Percentiles rank a stretch among this genome's conserved stretches.
phyloP scores from a whole-genome alignment of 1,139 yeast species.

The Geotrichum macrosporum region DNA sequence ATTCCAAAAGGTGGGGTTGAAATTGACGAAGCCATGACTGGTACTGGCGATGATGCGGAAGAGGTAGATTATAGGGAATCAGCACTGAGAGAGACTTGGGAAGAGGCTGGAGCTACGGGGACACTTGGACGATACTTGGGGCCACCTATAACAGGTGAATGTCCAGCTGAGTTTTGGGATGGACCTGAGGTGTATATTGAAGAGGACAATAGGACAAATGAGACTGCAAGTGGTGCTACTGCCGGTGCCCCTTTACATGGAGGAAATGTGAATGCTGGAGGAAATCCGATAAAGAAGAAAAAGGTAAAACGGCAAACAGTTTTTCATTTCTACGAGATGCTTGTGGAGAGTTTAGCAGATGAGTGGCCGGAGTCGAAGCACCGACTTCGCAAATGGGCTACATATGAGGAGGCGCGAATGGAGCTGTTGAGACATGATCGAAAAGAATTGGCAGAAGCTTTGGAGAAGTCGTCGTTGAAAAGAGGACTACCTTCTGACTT shows the following conservation, averaged over 20 bases:
- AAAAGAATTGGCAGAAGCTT: slow-evolving; percentile 27
- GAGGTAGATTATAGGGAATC: slow-evolving; percentile 45
- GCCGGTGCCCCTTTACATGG: no score
- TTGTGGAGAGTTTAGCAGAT: slow-evolving; percentile 50
- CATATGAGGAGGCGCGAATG: slow-evolving; percentile 57
- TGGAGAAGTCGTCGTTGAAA: slow-evolving; percentile 17
- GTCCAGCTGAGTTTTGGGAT: slow-evolving; percentile 61
- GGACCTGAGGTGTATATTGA: no score
- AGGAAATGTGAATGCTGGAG: no score
- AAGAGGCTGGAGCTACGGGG: slow-evolving; percentile 90
- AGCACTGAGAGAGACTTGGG: slow-evolving; percentile 94
- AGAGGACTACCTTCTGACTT: no score
- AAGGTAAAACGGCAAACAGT: slow-evolving; percentile 58
- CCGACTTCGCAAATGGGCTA: slow-evolving; percentile 71
- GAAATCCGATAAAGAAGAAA: slow-evolving; percentile 30
- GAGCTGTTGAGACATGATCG: slow-evolving; percentile 24
- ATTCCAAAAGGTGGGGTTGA: slow-evolving; percentile 97
- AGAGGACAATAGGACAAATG: no score
- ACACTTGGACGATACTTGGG: slow-evolving; percentile 54
- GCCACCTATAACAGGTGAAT: slow-evolving; percentile 53
- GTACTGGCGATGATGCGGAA: no score
- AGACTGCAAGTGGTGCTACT: no score
- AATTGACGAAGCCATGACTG: slow-evolving; percentile 70
- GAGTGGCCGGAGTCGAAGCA: slow-evolving; percentile 69
- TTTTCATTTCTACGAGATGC: slow-evolving; percentile 79